Percentiles rank a stretch among this genome's conserved stretches.
Conservation (phyloP, 495 filamentous ascomycete species). For the Symbiotaphrina buchneri region DNA sequence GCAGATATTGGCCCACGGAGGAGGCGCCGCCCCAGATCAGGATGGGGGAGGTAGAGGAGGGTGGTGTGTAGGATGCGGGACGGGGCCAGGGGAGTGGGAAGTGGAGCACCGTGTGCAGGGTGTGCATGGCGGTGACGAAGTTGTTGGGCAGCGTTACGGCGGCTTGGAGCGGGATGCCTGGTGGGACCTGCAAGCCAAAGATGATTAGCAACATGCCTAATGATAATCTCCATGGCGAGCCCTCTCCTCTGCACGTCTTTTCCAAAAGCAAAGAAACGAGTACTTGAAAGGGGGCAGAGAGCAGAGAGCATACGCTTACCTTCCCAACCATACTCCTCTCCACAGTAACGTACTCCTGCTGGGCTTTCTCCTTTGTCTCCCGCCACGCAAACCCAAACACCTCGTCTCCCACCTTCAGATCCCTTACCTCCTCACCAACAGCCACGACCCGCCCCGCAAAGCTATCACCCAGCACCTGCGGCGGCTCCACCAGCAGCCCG, state of each 20-base stretch:
- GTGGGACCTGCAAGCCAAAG: no score
- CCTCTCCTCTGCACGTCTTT: no score
- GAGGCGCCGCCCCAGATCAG: constrained; percentile 30
- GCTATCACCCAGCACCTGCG: constrained; percentile 14
- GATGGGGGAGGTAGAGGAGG: constrained; percentile 12
- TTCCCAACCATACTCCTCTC: constrained; percentile 11
- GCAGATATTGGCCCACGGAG: constrained; percentile 22
- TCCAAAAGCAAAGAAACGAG: no score
- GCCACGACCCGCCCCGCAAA: constrained; percentile 2
- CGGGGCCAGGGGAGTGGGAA: constrained; percentile 24
- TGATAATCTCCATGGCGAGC: no score
- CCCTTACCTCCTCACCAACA: constrained; percentile 3
- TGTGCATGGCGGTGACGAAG: no score
- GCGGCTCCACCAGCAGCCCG: constrained; percentile 17
- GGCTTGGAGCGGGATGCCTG: no score
- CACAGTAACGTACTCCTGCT: constrained; percentile 21
- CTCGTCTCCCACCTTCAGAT: constrained; percentile 16
- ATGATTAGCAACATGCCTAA: no score
- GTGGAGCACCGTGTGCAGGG: constrained; percentile 17
- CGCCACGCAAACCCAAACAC: constrained; percentile 26
- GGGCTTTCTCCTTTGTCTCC: constrained; percentile 14
- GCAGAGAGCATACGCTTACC: no score
- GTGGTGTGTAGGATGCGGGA: constrained; percentile 12
- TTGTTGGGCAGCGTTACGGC: no score
- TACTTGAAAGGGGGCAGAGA: no score